Base-by-base conservation (phyloP, 345 rosid genomes). In the Draba incana region DNA sequence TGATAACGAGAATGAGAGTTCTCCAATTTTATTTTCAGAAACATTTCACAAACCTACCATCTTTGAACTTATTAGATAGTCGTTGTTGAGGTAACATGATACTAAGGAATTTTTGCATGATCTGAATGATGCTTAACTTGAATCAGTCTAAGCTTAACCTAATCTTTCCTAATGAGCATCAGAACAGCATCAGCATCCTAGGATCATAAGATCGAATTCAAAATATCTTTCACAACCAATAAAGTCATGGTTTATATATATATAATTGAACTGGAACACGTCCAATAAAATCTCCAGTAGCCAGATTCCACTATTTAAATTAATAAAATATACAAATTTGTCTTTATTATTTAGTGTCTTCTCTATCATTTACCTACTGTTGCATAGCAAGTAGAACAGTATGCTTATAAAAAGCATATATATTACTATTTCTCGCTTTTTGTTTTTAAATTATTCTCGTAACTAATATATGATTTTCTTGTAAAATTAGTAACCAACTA, bases 371-470 rank as follows among this genome's bases (percentile, higher is more conserved):
- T 49, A 59, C 59, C 28, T 39, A 59, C 59, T 39, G 44, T 69
- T 49, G 74, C 43, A 70, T 51, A 30, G 67, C 31, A 52, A 31
- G 75, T 61, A 33, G 52, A 70, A 61, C 52, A 52, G 23, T 67
- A 33, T 6, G 1, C 61, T 51, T 35, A 69, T 27, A 50, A 12
- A 60, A 23, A 42, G 60, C 37, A 60, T 50, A 25, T 0, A 48
- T 57, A 57, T 25, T 44, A 55, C 15, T 44, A 45, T 58, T 48
- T 8, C 50, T 20, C 6, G 1, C 46, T 57, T 46, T 35, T 57
- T 68, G 9, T 13, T n/a, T 24, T 33, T n/a, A 4, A 23, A 37
- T 6, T 48, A 35, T 47, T 66, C 35, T 56, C 16, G 56, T 11
- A 62, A 11, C 31, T n/a, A 45, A 13, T 55, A 44, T 8, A 46